A percentile compares a stretch with the other conserved stretches of the same genome.
These are phyloP conservation scores for Nigrospora sphaerica DNA, from an alignment of 2,329 filamentous ascomycete species.

Conservation along the genomic window DNA sequence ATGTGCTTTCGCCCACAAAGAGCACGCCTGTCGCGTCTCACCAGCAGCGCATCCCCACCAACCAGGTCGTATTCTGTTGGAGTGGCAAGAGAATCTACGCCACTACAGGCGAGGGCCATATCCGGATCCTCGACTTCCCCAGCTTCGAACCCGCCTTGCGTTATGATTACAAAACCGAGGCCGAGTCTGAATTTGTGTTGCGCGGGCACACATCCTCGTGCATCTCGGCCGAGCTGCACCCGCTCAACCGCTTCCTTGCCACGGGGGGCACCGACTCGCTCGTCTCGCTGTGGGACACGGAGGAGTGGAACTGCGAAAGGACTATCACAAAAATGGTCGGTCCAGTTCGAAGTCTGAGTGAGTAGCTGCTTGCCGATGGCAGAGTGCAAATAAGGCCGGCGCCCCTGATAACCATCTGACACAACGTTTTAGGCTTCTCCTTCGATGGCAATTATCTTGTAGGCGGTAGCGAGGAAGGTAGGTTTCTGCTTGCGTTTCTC, in stretches of 20 bases:
- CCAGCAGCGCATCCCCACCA: conserved; percentile 58
- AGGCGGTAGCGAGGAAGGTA: conserved; percentile 67
- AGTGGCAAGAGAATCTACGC: conserved; percentile 63
- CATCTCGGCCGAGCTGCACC: conserved; percentile 61
- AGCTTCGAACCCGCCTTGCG: conserved; percentile 49
- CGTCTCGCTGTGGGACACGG: conserved; percentile 71
- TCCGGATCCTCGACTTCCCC: conserved; percentile 64
- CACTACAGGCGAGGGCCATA: conserved; percentile 63
- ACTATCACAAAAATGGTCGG: conserved; percentile 64
- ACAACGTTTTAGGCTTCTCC: conserved; percentile 51
- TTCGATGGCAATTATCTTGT: conserved; percentile 72
- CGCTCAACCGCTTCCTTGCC: conserved; percentile 63
- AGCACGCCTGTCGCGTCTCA: conserved; percentile 49
- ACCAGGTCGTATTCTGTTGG: conserved; percentile 70
- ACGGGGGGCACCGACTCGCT: conserved; percentile 70
- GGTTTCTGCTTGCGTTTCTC: conserved; percentile 9
- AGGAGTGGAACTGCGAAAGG: conserved; percentile 68
- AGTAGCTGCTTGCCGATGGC: conserved; percentile 14
- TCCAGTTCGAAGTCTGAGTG: conserved; percentile 62
- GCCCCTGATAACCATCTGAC: conserved; percentile 11
- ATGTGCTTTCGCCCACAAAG: conserved; percentile 54
- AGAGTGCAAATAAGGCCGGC: not conserved
- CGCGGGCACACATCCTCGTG: conserved; percentile 69
- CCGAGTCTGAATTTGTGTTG: conserved; percentile 49
- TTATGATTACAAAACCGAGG: conserved; percentile 35